A percentile compares a stretch with the other conserved stretches of the same genome.
Evolutionary conservation across 208 protist species (phyloP).

Genomic region (Leishmania amazonensis): DNA sequence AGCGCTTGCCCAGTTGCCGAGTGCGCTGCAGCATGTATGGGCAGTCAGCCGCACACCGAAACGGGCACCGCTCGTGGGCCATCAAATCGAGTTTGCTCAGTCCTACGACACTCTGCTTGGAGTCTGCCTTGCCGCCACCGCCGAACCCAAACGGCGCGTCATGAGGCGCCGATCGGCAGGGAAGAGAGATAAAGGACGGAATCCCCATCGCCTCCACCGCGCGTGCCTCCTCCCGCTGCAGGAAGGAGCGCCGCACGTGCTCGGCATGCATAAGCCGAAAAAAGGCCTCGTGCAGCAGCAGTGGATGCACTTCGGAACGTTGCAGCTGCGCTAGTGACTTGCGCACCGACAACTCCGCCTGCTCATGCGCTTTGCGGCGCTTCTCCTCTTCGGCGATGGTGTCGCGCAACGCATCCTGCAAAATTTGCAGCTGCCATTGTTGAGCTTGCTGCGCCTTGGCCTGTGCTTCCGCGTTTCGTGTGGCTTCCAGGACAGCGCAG

Average conservation of each 20-base stretch:
- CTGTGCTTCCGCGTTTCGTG: not conserved
- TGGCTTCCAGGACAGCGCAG: slow-evolving; percentile 6
- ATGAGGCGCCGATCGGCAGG: not conserved
- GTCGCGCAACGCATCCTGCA: slow-evolving; percentile 20
- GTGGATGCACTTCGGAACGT: slow-evolving; percentile 17
- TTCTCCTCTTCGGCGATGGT: slow-evolving; percentile 17
- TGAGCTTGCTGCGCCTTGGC: slow-evolving; percentile 1
- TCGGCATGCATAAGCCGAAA: slow-evolving; percentile 36
- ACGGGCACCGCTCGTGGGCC: slow-evolving; percentile 37
- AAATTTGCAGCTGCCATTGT: slow-evolving; percentile 29
- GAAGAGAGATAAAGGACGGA: slow-evolving; percentile 27
- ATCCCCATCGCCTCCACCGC: slow-evolving; percentile 39
- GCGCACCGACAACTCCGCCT: slow-evolving; percentile 25
- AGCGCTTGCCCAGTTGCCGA: slow-evolving; percentile 19
- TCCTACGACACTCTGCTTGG: not conserved
- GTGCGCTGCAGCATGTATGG: slow-evolving; percentile 33
- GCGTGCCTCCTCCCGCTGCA: slow-evolving; percentile 44
- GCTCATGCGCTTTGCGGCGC: slow-evolving; percentile 7
- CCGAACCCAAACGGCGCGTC: not conserved
- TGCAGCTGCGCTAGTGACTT: slow-evolving; percentile 29
- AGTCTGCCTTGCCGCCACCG: not conserved
- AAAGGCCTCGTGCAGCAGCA: slow-evolving; percentile 24
- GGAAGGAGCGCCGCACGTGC: slow-evolving; percentile 36
- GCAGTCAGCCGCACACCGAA: slow-evolving; percentile 45
- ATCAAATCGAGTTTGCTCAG: slow-evolving; percentile 47